phyloP scores from a whole-genome alignment of 192 early-diverging fungal species.

The Entomortierella chlamydospora region DNA sequence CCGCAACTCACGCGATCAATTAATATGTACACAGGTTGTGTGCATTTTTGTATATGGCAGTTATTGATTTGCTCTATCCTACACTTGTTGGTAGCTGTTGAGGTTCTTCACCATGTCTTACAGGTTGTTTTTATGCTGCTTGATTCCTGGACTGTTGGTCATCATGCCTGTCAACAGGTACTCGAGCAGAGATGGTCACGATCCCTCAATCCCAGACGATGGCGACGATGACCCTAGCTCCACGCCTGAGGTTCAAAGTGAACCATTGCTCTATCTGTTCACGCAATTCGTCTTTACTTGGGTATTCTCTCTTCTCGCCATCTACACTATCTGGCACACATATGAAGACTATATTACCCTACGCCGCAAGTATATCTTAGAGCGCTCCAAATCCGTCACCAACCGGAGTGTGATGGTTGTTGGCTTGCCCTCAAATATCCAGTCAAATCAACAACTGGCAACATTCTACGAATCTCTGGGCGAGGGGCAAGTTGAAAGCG shows the following conservation, averaged over 20 bases:
- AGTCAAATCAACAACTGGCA: slow-evolving; percentile 64
- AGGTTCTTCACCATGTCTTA: slow-evolving; percentile 62
- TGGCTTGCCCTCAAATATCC: slow-evolving; percentile 70
- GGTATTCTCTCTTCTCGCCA: slow-evolving; percentile 60
- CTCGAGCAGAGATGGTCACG: not conserved
- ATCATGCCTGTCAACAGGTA: slow-evolving; percentile 59
- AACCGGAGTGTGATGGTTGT: slow-evolving; percentile 79
- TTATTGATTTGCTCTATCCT: too few relatives aligned
- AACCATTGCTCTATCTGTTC: slow-evolving; percentile 34
- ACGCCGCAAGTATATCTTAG: slow-evolving; percentile 57
- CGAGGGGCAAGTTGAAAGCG: slow-evolving; percentile 73
- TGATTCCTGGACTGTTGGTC: slow-evolving; percentile 60
- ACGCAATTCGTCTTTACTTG: slow-evolving; percentile 63
- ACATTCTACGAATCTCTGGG: slow-evolving; percentile 73
- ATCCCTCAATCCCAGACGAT: slow-evolving; percentile 2
- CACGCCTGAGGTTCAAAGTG: not conserved
- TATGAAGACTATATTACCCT: slow-evolving; percentile 63
- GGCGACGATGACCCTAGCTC: not conserved
- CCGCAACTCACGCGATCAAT: too few relatives aligned
- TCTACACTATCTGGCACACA: slow-evolving; percentile 63
- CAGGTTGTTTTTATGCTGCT: slow-evolving; percentile 60
- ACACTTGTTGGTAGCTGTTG: slow-evolving; percentile 52
- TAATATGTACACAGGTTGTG: too few relatives aligned
- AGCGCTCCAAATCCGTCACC: slow-evolving; percentile 52
- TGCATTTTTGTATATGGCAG: too few relatives aligned